Conservation (phyloP, 352 stramenopile species). For the Globisporangium cederbergense region DNA sequence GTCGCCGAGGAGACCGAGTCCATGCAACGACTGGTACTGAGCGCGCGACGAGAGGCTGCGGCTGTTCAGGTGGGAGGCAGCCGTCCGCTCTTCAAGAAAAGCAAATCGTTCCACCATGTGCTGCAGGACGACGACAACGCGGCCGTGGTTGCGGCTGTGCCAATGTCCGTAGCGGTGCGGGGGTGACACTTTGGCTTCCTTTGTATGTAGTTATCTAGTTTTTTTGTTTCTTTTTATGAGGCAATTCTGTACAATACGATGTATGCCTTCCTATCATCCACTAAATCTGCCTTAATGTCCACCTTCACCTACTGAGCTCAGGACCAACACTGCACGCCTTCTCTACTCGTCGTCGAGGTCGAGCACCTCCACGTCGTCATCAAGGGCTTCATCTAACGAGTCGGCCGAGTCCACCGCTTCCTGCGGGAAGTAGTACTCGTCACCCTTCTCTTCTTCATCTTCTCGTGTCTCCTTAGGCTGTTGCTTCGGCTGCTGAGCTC, state of each 20-base stretch:
- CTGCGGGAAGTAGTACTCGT: slow-evolving; percentile 48
- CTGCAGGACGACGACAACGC: neutral
- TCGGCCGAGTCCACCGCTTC: slow-evolving; percentile 20
- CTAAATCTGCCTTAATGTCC: neutral
- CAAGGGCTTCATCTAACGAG: slow-evolving; percentile 2
- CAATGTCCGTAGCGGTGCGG: neutral
- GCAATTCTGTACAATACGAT: neutral
- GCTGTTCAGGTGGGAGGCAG: slow-evolving; percentile 50
- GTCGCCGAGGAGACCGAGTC: neutral
- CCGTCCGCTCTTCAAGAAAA: slow-evolving; percentile 33
- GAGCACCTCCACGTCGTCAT: slow-evolving; percentile 29
- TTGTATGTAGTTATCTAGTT: neutral
- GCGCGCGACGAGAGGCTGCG: neutral
- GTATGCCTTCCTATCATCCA: neutral
- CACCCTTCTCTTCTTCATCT: slow-evolving; percentile 30
- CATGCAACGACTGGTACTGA: neutral
- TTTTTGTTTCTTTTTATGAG: neutral
- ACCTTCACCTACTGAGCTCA: neutral
- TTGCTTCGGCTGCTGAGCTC: slow-evolving; percentile 14
- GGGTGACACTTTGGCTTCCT: neutral
- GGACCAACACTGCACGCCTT: slow-evolving; percentile 11
- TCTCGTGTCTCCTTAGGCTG: slow-evolving; percentile 21
- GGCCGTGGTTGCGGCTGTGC: neutral
- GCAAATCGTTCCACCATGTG: slow-evolving; percentile 16
- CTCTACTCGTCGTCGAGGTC: neutral